Conservation (phyloP, 2,329 filamentous ascomycete genomes). For the Trichoderma sp. region DNA sequence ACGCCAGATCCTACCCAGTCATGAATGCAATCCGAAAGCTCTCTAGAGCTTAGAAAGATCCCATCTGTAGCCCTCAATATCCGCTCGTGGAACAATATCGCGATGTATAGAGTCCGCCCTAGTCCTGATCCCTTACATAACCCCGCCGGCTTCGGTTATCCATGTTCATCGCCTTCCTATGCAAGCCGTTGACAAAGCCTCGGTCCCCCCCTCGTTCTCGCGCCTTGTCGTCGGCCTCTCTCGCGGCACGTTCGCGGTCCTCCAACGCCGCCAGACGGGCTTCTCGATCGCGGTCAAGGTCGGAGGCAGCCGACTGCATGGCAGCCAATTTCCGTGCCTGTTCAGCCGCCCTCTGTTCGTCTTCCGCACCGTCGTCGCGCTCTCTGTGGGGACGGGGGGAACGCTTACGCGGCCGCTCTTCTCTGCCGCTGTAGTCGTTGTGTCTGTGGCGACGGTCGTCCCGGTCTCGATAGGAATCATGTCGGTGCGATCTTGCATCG, state of each 20-base stretch:
- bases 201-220: slow-evolving; percentile 65
- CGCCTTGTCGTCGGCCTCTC: slow-evolving; percentile 67
- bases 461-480: slow-evolving; percentile 31
- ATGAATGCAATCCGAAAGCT: neutral
- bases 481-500: slow-evolving; percentile 29
- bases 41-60: neutral
- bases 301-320: slow-evolving; percentile 71
- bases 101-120: neutral
- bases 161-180: slow-evolving; percentile 59
- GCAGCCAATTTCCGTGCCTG: slow-evolving; percentile 68
- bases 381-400: slow-evolving; percentile 18
- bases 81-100: neutral
- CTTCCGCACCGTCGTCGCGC: slow-evolving; percentile 28
- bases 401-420: slow-evolving; percentile 38
- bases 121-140: slow-evolving; percentile 49
- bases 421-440: slow-evolving; percentile 34
- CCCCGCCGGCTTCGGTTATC: slow-evolving; percentile 53
- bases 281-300: slow-evolving; percentile 71
- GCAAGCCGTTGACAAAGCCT: slow-evolving; percentile 65
- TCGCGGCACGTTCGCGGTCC: slow-evolving; percentile 63
- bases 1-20: neutral
- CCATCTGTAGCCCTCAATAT: neutral
- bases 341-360: slow-evolving; percentile 52
- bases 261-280: slow-evolving; percentile 68
- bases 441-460: slow-evolving; percentile 34